A percentile compares a stretch with the other conserved stretches of the same genome.
phyloP scores from a whole-genome alignment of 495 filamentous ascomycete genomes.

The Monascus purpureus region DNA sequence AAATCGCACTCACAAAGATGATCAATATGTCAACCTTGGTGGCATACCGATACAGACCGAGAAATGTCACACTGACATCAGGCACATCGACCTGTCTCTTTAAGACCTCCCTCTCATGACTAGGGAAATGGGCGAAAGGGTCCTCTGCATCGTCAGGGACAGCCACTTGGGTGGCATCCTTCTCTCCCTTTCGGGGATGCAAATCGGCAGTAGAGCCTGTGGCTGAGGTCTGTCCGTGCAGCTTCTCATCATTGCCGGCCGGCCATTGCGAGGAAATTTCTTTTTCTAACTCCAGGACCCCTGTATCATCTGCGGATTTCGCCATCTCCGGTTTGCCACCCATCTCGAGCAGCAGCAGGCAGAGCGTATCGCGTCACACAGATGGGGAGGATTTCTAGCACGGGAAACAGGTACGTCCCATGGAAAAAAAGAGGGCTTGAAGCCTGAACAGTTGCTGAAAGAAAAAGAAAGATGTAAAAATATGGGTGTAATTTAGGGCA shows the following conservation, averaged over 20 bases:
- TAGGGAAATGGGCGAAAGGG: conserved; percentile 21
- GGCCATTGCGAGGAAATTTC: background rate
- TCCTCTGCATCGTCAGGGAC: conserved; percentile 16
- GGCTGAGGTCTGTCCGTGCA: conserved; percentile 7
- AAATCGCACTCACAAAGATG: conserved; percentile 48
- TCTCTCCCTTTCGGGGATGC: conserved; percentile 9
- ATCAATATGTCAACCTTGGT: conserved; percentile 61
- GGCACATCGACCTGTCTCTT: conserved; percentile 58
- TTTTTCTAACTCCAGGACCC: conserved; percentile 1
- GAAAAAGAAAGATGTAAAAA: too few relatives aligned
- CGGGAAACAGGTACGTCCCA: too few relatives aligned
- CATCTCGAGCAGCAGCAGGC: too few relatives aligned
- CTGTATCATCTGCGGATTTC: conserved; percentile 6
- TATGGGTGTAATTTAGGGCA: too few relatives aligned
- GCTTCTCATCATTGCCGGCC: conserved; percentile 5
- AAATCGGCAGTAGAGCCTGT: conserved; percentile 10
- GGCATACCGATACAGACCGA: conserved; percentile 67
- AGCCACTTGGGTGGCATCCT: conserved; percentile 5
- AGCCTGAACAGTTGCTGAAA: too few relatives aligned
- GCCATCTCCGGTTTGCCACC: too few relatives aligned
- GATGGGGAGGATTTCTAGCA: too few relatives aligned
- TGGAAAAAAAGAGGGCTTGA: too few relatives aligned
- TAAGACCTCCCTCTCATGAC: conserved; percentile 51
- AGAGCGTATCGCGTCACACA: too few relatives aligned
- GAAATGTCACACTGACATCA: conserved; percentile 47